Evolutionary conservation across 176 grass and related monocot genomes (phyloP).

Genomic region (Bothriochloa decipiens): DNA sequence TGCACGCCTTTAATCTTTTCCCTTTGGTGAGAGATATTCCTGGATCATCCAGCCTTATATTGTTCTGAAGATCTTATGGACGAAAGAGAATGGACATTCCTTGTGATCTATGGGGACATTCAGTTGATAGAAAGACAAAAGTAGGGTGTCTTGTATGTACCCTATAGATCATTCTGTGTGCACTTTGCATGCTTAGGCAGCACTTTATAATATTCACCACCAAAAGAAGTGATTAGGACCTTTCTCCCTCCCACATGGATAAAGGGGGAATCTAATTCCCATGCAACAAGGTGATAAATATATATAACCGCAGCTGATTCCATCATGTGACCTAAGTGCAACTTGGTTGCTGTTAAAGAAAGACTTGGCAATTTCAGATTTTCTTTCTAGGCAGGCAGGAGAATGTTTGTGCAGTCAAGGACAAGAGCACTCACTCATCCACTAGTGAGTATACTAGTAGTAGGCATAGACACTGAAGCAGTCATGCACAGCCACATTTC

Average conservation of each 20-base stretch:
- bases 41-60: constrained; percentile 60
- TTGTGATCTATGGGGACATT: constrained; percentile 57
- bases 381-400: constrained; percentile 15
- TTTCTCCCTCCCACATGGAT: constrained; percentile 56
- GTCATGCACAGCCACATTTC: constrained; percentile 38
- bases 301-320: constrained; percentile 32
- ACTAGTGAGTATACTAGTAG: not conserved
- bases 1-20: constrained; percentile 46
- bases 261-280: constrained; percentile 57
- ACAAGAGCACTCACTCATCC: constrained; percentile 21
- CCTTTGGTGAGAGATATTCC: constrained; percentile 58
- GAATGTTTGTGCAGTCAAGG: constrained; percentile 47
- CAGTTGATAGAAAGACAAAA: constrained; percentile 77
- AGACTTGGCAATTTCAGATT: constrained; percentile 36
- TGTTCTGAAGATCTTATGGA: constrained; percentile 45
- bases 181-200: constrained; percentile 70
- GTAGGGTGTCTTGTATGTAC: constrained; percentile 42
- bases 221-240: constrained; percentile 77
- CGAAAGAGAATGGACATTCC: constrained; percentile 59
- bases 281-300: constrained; percentile 31
- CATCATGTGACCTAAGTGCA: constrained; percentile 19
- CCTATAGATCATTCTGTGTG: constrained; percentile 69
- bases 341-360: constrained; percentile 47
- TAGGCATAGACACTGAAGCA: not conserved
- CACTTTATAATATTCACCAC: constrained; percentile 82